Percentiles rank a stretch among this genome's conserved stretches.
phyloP scores from a whole-genome alignment of 352 stramenopile species.

The Pythium insidiosum region DNA sequence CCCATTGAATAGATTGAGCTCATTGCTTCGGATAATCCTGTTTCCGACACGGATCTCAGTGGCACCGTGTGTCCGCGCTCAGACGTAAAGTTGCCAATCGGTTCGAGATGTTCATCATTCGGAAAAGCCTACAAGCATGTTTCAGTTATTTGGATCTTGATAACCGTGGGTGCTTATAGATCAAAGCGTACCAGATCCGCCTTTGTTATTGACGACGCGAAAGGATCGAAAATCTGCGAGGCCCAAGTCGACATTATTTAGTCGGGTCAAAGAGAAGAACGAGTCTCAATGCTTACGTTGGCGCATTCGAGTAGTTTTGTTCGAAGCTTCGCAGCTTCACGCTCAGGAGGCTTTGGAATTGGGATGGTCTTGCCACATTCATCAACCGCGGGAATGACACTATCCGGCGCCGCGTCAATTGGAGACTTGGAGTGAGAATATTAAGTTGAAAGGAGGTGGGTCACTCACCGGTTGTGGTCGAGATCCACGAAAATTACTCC shows the following conservation, averaged over 20 bases:
- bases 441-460: not conserved
- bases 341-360: slow-evolving; percentile 70
- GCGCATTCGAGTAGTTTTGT: slow-evolving; percentile 54
- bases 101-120: slow-evolving; percentile 75
- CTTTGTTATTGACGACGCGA: slow-evolving; percentile 59
- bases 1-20: slow-evolving; percentile 55
- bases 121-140: slow-evolving; percentile 44
- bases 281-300: slow-evolving; percentile 32
- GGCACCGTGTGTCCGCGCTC: slow-evolving; percentile 68
- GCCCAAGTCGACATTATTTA: not conserved
- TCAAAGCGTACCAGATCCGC: slow-evolving; percentile 40
- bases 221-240: slow-evolving; percentile 74
- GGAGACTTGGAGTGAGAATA: not conserved
- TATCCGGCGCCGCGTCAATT: no score
- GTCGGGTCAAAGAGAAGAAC: no score
- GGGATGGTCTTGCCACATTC: slow-evolving; percentile 43
- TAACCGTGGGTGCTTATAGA: slow-evolving; percentile 1
- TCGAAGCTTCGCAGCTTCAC: slow-evolving; percentile 51
- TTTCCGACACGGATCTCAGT: slow-evolving; percentile 53
- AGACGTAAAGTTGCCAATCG: slow-evolving; percentile 60
- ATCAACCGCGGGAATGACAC: slow-evolving; percentile 68
- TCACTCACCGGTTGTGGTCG: slow-evolving; percentile 80
- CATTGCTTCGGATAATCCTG: slow-evolving; percentile 33
- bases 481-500: slow-evolving; percentile 93
- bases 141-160: not conserved